Evolutionary conservation across 2,329 filamentous ascomycete genomes (phyloP).

Genomic region (Neonectria sp.): DNA sequence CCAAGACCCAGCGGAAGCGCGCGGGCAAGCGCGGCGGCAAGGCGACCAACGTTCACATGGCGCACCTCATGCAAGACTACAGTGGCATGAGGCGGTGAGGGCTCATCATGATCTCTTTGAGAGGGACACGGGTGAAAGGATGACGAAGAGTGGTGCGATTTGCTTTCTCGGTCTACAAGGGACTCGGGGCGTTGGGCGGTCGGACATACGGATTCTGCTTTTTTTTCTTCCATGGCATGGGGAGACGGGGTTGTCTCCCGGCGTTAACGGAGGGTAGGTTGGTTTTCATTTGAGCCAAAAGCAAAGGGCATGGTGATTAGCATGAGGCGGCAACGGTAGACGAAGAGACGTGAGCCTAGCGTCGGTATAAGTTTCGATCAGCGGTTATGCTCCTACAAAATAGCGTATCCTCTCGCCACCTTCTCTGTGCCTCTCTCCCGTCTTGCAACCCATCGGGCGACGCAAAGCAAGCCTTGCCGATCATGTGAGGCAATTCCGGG

Average conservation of each 20-base stretch:
- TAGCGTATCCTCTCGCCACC: not conserved
- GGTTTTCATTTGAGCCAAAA: conserved; percentile 11
- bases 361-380: conserved; percentile 21
- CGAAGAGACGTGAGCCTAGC: conserved; percentile 19
- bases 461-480: not conserved
- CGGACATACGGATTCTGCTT: conserved; percentile 10
- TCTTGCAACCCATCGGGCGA: not conserved
- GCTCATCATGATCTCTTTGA: not conserved
- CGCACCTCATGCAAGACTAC: conserved; percentile 83
- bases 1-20: conserved; percentile 83
- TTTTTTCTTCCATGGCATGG: conserved; percentile 9
- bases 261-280: conserved; percentile 23
- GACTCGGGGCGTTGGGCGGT: conserved; percentile 11
- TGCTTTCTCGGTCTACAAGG: not conserved
- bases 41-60: conserved; percentile 91
- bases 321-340: conserved; percentile 16
- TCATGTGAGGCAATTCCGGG: not conserved
- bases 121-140: not conserved
- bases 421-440: not conserved
- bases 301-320: conserved; percentile 15
- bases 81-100: conserved; percentile 62
- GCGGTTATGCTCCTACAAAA: conserved; percentile 17
- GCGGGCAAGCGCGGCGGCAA: conserved; percentile 78
- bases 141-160: not conserved
- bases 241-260: conserved; percentile 4